phyloP scores from a whole-genome alignment of 139 green algal species.

The Eudorina sp. region DNA sequence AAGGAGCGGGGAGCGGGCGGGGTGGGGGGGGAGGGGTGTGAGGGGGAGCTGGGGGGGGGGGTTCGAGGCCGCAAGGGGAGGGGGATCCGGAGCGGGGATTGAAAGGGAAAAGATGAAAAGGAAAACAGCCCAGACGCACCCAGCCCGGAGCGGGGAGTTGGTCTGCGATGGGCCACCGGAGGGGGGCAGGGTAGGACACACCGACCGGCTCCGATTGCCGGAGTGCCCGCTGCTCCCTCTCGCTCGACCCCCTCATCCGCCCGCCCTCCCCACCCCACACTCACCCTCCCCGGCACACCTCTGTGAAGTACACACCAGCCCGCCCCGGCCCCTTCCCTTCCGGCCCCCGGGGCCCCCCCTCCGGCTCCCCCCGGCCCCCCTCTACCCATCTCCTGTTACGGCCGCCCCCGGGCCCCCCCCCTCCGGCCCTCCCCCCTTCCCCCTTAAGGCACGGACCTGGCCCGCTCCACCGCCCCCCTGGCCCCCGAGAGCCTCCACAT shows the following conservation, averaged over 20 bases:
- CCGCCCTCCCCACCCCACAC: neutral
- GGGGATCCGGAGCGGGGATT: neutral
- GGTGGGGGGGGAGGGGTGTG: neutral
- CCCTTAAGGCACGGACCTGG: slow-evolving; percentile 1
- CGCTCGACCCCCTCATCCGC: too few relatives aligned
- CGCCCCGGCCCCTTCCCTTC: neutral
- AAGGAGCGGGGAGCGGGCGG: neutral
- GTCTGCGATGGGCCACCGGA: neutral
- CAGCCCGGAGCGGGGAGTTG: too few relatives aligned
- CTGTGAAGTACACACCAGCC: too few relatives aligned
- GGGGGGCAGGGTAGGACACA: neutral
- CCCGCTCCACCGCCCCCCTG: slow-evolving; percentile 10
- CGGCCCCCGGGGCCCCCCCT: neutral
- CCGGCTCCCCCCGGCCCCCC: neutral
- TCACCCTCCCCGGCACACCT: neutral
- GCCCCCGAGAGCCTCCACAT: slow-evolving; percentile 28
- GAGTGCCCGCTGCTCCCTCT: too few relatives aligned
- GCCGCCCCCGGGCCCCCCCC: neutral
- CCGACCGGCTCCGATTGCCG: too few relatives aligned
- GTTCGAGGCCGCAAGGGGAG: neutral
- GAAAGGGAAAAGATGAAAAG: too few relatives aligned
- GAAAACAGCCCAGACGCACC: too few relatives aligned
- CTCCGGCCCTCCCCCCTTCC: neutral
- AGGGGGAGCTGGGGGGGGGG: neutral
- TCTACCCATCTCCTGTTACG: neutral